phyloP scores from a whole-genome alignment of 1,284 basidiomycete species.

The Melampsora medusae region DNA sequence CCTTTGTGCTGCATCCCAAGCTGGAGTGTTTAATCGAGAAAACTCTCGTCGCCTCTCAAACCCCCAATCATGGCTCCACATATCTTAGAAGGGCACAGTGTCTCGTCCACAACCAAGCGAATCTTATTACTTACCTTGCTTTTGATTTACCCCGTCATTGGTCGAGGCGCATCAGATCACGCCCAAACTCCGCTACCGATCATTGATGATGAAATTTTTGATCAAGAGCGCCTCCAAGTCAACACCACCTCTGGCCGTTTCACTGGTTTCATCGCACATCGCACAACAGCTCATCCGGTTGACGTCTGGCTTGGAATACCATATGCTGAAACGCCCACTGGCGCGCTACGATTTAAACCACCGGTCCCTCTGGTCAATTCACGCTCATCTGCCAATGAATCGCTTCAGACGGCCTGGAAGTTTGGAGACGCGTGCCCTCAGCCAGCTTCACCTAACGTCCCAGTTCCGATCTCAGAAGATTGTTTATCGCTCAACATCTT shows the following conservation, averaged over 20 bases:
- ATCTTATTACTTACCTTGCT: neutral
- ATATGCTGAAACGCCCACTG: slow-evolving; percentile 65
- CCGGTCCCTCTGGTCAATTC: slow-evolving; percentile 61
- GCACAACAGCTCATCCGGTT: slow-evolving; percentile 59
- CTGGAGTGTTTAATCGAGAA: no score
- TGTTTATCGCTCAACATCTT: slow-evolving; percentile 59
- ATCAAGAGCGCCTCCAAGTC: slow-evolving; percentile 2
- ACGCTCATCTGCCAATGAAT: slow-evolving; percentile 50
- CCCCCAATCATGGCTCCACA: no score
- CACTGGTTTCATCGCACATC: slow-evolving; percentile 18
- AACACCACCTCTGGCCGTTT: slow-evolving; percentile 27
- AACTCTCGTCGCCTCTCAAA: no score
- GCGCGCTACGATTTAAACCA: slow-evolving; percentile 62
- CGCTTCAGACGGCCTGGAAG: slow-evolving; percentile 59
- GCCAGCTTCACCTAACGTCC: slow-evolving; percentile 58
- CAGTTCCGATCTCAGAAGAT: slow-evolving; percentile 65
- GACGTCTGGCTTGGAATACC: slow-evolving; percentile 68
- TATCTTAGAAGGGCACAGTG: no score
- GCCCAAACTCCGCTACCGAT: neutral
- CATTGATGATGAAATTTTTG: neutral
- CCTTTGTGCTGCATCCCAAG: no score
- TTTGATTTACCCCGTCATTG: slow-evolving; percentile 1
- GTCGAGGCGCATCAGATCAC: neutral
- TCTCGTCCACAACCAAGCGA: no score
- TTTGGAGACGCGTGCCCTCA: slow-evolving; percentile 65